Percentiles rank a stretch among this genome's conserved stretches.
Conservation (phyloP, 352 stramenopile species). For the Phytophthora syringae region DNA sequence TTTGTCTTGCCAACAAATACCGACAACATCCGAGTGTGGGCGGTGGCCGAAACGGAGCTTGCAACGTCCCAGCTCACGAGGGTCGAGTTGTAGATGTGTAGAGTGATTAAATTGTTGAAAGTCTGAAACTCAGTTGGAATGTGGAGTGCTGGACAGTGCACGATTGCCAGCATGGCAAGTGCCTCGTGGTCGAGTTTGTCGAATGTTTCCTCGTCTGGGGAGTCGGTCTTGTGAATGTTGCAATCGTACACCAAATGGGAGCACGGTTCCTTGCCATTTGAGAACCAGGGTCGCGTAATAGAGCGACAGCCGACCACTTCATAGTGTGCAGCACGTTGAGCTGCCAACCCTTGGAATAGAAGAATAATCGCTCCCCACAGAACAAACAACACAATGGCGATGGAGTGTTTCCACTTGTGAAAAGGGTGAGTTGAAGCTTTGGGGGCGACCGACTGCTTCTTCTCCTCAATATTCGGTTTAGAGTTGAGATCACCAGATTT, state of each 20-base stretch:
- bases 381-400: conserved; percentile 14
- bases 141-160: conserved; percentile 7
- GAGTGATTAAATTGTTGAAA: conserved; percentile 12
- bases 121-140: conserved; percentile 20
- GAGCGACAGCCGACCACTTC: conserved; percentile 18
- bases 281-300: conserved; percentile 23
- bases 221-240: neutral
- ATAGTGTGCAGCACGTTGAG: conserved; percentile 13
- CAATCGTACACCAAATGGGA: conserved; percentile 33
- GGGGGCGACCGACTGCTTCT: too few relatives aligned
- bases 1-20: conserved; percentile 18
- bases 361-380: conserved; percentile 21
- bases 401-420: conserved; percentile 11
- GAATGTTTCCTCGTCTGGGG: conserved; percentile 19
- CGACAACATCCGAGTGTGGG: conserved; percentile 9
- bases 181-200: conserved; percentile 15
- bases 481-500: neutral
- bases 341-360: conserved; percentile 14
- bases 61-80: conserved; percentile 17
- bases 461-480: too few relatives aligned
- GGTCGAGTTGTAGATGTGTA: conserved; percentile 29
- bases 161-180: conserved; percentile 19
- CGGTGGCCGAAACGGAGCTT: conserved; percentile 22
- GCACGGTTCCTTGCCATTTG: conserved; percentile 31
- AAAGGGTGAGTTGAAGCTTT: too few relatives aligned